These are phyloP conservation scores for Stemphylium vesicarium DNA, from an alignment of 2,329 filamentous ascomycete genomes.

Conservation along the genomic window DNA sequence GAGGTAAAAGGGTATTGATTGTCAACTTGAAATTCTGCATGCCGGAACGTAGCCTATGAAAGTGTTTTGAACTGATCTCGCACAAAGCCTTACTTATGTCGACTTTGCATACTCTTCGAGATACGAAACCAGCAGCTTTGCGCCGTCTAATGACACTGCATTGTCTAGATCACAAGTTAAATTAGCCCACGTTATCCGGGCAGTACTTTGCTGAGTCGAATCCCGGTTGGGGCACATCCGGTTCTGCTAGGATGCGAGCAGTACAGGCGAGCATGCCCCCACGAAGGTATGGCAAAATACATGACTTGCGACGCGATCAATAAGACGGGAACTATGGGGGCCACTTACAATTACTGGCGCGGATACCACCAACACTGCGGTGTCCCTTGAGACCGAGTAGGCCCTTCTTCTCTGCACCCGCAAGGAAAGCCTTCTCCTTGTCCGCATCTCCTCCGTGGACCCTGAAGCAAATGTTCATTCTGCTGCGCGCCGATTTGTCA, in stretches of 20 bases:
- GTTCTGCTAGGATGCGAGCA: neutral
- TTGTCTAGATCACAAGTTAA: conserved; percentile 63
- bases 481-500: conserved; percentile 74
- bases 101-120: conserved; percentile 64
- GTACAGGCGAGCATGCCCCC: conserved; percentile 22
- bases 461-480: conserved; percentile 96
- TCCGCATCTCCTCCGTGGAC: conserved; percentile 69
- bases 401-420: conserved; percentile 70
- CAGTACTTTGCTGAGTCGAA: conserved; percentile 6
- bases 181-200: conserved; percentile 20
- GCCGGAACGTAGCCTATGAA: neutral
- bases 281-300: conserved; percentile 4
- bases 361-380: conserved; percentile 82
- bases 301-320: conserved; percentile 11
- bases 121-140: conserved; percentile 71
- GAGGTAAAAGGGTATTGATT: conserved; percentile 1
- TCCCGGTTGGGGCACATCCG: conserved; percentile 8
- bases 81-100: conserved; percentile 25
- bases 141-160: conserved; percentile 72
- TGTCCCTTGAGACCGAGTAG: conserved; percentile 88
- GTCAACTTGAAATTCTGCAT: neutral
- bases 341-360: conserved; percentile 74
- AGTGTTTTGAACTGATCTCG: conserved; percentile 20
- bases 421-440: conserved; percentile 80
- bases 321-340: conserved; percentile 8